Base-by-base conservation (phyloP, 192 early-diverging fungal genomes). In the Coemansia sp. region DNA sequence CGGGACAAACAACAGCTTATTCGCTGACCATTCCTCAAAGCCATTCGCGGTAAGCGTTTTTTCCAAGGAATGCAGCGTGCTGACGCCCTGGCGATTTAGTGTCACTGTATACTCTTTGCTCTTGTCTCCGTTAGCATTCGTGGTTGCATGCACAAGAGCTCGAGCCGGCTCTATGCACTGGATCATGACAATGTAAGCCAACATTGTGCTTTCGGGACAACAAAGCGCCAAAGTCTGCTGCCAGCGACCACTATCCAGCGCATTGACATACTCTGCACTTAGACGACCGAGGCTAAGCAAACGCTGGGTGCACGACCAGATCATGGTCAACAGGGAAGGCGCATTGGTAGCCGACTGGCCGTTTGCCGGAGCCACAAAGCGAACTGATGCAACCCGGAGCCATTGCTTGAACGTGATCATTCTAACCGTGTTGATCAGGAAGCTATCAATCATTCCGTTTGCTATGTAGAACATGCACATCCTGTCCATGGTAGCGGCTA, bases 181-280 rank as follows among this genome's bases (percentile, higher is more conserved):
- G 14, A 41, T 23, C 25, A 64, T 36, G 6, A 70, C 4, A 2
- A 57, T 29, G 40, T 74, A 79, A 0, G 71, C 76, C 7, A 79
- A 50, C 14, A 66, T 63, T 19, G 50, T 44, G 19, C 57, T 25
- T 6, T 55, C 61, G 0, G 76, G 71, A 23, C 30, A 64, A 47
- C 76, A 63, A 56, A 79, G 50, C n/a, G 71, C 58, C 8, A 74
- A 37, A 0, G 67, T 55, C 4, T 30, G 23, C 27, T 72, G 70
- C 71, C 76, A 79, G 27, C 50, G 8, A n/a, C 29, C 23, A 2
- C 36, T 28, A 37, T 57, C 44, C 6, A 56, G 50, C 33, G 38
- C 25, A 14, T 23, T 14, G 25, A 17, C 37, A 44, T 58, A n/a
- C 22, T 55, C 57, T 22, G 34, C 11, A 25, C 41, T 23, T 14